Conservation (phyloP, 192 early-diverging fungal species). For the Thoreauomyces humboldtii region DNA sequence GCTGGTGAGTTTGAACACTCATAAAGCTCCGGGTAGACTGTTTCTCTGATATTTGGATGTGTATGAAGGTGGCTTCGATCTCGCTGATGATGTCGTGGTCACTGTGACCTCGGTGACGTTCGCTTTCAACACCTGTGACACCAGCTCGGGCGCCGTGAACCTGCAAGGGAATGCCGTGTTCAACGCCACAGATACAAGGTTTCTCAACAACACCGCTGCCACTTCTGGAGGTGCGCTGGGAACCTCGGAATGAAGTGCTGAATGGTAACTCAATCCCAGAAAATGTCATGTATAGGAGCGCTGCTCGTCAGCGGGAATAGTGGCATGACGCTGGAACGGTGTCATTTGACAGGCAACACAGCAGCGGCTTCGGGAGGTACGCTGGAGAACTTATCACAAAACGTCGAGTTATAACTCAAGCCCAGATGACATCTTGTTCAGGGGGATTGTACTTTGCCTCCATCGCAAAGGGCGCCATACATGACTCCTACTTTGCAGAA, state of each 20-base stretch:
- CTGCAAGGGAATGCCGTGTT: constrained; percentile 6
- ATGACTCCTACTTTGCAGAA: no score
- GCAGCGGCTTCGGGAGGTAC: constrained; percentile 1
- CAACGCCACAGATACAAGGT: not conserved
- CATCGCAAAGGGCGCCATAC: no score
- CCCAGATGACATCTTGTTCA: no score
- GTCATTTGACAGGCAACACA: not conserved
- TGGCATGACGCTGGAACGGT: not conserved
- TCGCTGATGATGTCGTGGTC: constrained; percentile 13
- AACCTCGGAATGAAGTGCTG: no score
- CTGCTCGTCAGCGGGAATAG: no score
- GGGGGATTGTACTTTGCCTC: no score
- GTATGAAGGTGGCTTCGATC: not conserved
- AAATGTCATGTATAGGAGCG: no score
- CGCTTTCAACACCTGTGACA: constrained; percentile 11
- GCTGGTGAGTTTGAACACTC: not conserved
- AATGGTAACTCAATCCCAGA: no score
- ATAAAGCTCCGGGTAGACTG: not conserved
- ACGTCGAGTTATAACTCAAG: no score
- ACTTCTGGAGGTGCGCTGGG: constrained; percentile 1
- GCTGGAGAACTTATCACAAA: no score
- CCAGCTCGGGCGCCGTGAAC: not conserved
- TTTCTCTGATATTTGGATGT: not conserved
- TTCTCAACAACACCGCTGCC: constrained; percentile 9
- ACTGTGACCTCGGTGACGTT: not conserved